A percentile compares a stretch with the other conserved stretches of the same genome.
Evolutionary conservation across 1,284 basidiomycete genomes (phyloP).

Genomic region (Rhizoctonia solani): DNA sequence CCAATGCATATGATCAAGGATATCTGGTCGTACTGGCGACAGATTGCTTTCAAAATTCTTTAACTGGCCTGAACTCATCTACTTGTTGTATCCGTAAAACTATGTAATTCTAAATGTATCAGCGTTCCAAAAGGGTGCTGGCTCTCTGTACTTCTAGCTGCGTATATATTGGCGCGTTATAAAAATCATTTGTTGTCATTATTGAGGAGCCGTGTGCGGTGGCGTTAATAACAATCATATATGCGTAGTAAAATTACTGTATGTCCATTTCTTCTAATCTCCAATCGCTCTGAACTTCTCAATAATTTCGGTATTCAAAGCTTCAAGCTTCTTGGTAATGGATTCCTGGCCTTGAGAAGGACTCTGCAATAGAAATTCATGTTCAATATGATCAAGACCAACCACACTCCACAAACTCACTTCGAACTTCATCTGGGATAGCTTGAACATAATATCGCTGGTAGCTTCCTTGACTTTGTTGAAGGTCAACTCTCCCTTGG

Average conservation of each 20-base stretch:
- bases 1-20: background rate
- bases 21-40: slow-evolving; percentile 8
- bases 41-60: slow-evolving; percentile 11
- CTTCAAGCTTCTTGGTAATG: slow-evolving; percentile 80
- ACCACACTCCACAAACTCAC: slow-evolving; percentile 49
- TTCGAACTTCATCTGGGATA: slow-evolving; percentile 99
- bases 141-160: background rate
- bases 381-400: slow-evolving; percentile 34
- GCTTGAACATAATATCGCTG: slow-evolving; percentile 88
- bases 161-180: background rate
- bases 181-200: slow-evolving; percentile 10
- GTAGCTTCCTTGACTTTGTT: slow-evolving; percentile 88
- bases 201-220: background rate
- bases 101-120: too few relatives aligned
- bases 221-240: background rate
- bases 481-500: slow-evolving; percentile 88
- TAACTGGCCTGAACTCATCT: background rate
- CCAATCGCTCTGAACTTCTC: slow-evolving; percentile 87
- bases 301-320: slow-evolving; percentile 79
- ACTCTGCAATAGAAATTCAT: slow-evolving; percentile 53
- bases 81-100: too few relatives aligned
- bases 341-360: slow-evolving; percentile 83
- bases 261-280: slow-evolving; percentile 54
- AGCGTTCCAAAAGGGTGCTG: too few relatives aligned
- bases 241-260: background rate